phyloP scores from a whole-genome alignment of 192 early-diverging fungal genomes.

The Coemansia sp. region DNA sequence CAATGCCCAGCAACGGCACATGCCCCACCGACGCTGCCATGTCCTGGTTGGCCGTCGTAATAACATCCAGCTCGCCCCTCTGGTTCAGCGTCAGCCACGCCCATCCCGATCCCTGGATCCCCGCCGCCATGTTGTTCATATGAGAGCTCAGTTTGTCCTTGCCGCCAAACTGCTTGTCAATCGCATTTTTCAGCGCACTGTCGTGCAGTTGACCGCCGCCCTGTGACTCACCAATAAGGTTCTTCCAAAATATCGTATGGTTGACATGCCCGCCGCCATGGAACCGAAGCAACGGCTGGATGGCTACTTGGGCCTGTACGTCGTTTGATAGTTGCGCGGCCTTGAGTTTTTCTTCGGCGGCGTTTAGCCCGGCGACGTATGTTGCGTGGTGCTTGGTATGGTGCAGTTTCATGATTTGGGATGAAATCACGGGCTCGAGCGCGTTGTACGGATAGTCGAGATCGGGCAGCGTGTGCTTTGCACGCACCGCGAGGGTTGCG shows the following conservation, averaged over 20 bases:
- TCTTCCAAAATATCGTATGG: slow-evolving; percentile 93
- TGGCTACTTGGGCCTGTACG: slow-evolving; percentile 66
- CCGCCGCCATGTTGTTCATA: slow-evolving; percentile 79
- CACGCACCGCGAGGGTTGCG: slow-evolving; percentile 9
- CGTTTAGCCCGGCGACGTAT: slow-evolving; percentile 85
- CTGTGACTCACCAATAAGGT: slow-evolving; percentile 77
- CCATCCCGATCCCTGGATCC: slow-evolving; percentile 92
- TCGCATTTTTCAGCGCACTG: slow-evolving; percentile 68
- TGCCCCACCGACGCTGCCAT: slow-evolving; percentile 57
- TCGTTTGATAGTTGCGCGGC: slow-evolving; percentile 70
- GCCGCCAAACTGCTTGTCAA: slow-evolving; percentile 80
- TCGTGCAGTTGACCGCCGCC: slow-evolving; percentile 73
- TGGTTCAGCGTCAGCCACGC: slow-evolving; percentile 95
- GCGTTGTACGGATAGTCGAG: slow-evolving; percentile 82
- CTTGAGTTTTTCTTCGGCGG: slow-evolving; percentile 88
- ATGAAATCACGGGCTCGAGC: slow-evolving; percentile 90
- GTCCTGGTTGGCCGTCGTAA: slow-evolving; percentile 89
- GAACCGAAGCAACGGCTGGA: slow-evolving; percentile 85
- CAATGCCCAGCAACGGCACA: slow-evolving; percentile 85
- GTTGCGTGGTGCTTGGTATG: slow-evolving; percentile 94
- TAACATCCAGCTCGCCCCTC: slow-evolving; percentile 77
- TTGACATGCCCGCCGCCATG: slow-evolving; percentile 93
- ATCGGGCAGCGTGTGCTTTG: slow-evolving; percentile 85
- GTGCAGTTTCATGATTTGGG: slow-evolving; percentile 94
- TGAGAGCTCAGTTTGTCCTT: slow-evolving; percentile 73